phyloP scores from a whole-genome alignment of 1,284 basidiomycete genomes.

The Apiotrichum domesticum region DNA sequence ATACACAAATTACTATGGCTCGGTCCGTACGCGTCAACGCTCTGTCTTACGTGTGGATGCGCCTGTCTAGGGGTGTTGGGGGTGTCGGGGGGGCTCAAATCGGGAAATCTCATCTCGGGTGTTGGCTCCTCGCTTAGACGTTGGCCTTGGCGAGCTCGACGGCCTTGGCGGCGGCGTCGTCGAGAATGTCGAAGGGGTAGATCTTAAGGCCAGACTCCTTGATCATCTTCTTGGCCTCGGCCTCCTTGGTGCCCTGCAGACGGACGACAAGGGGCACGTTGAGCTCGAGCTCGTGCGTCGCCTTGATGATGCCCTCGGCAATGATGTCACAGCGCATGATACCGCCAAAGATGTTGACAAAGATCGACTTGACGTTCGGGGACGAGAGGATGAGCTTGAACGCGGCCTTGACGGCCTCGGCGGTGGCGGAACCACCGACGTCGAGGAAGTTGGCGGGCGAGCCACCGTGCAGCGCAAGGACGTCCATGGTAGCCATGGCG shows the following conservation, averaged over 20 bases:
- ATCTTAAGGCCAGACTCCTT: conserved; percentile 87
- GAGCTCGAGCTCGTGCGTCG: conserved; percentile 83
- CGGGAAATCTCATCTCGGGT: neutral
- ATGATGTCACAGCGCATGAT: conserved; percentile 99
- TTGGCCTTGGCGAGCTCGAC: conserved; percentile 58
- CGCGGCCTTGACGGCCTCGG: conserved; percentile 98
- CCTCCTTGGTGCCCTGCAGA: conserved; percentile 94
- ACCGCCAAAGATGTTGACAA: conserved; percentile 89
- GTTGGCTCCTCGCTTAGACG: neutral
- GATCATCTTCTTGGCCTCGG: conserved; percentile 92
- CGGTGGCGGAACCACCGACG: conserved; percentile 95
- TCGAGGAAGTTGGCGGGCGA: conserved; percentile 95
- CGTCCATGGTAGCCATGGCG: conserved; percentile 99
- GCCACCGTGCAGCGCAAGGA: conserved; percentile 88
- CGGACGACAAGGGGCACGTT: conserved; percentile 86
- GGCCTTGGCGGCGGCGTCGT: conserved; percentile 67
- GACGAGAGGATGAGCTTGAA: conserved; percentile 92
- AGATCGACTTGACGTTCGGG: conserved; percentile 92
- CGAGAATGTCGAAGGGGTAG: conserved; percentile 50
- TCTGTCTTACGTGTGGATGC: neutral
- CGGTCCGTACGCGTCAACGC: neutral
- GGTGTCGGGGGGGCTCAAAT: no score
- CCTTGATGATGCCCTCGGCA: conserved; percentile 96
- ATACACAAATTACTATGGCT: conserved; percentile 1
- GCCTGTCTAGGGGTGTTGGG: neutral